Evolutionary conservation across 2,329 filamentous ascomycete species (phyloP), one percentile per base, ranked within the genome.

Genomic region (Exserohilum turcica): DNA sequence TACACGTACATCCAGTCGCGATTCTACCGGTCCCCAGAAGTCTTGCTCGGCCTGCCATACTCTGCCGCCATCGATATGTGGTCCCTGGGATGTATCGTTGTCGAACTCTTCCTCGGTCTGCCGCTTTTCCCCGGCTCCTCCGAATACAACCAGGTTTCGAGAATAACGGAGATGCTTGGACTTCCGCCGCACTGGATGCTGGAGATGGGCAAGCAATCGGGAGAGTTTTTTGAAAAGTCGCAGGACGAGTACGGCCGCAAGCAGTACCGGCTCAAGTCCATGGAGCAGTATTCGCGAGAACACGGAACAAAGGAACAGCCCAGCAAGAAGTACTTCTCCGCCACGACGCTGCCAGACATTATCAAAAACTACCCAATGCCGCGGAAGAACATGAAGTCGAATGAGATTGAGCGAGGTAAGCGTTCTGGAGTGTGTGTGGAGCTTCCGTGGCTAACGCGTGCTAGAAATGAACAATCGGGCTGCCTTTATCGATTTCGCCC

Each of bases 31-130:
- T 99, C 94, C 0, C 94, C 94, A 1, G 94, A 99, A 74, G 94
- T 99, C 10, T 77, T 99, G 32, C 80, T 99, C n/a, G 94, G 94
- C 3, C 79, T 99, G 42, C 94, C 94, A 55, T 99, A 99, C 74
- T 97, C 94, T 12, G 97, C 94, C 4, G 94, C 94, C 37, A 99
- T 99, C 69, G 94, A 99, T 71, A 99, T 99, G 93, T 99, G 94
- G 94, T 99, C 94, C 4, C 80, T 99, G 38, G 94, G 94, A 48
- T 99, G 94, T 76, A 99, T 99, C 63, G 93, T 99, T 13, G 94
- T 99, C 19, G 94, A 99, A 76, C 82, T 99, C 15, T 99, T 99
- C 80, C 82, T 99, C 1, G 94, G 94, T 39, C 81, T 99, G 43
- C 94, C 94, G 1, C 78, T 99, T 2, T 99, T 99, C 75, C 94